A percentile compares a stretch with the other conserved stretches of the same genome.
Conservation (phyloP, 2,329 filamentous ascomycete genomes). For the Plenodomus tracheiphilus region DNA sequence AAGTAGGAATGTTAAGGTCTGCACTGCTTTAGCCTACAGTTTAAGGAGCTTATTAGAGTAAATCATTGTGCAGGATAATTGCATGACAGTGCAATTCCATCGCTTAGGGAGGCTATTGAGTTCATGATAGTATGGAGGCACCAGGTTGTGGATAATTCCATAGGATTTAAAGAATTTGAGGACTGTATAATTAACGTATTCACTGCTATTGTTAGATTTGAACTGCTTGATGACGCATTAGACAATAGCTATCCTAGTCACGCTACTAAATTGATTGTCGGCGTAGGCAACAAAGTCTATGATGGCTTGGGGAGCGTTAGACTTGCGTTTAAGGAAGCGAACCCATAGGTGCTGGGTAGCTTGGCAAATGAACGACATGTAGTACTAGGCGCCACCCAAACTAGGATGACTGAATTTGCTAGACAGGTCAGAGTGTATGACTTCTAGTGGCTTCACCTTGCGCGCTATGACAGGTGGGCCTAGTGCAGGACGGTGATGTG, state of each 20-base stretch:
- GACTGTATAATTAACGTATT: background rate
- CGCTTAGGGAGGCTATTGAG: constrained; percentile 6
- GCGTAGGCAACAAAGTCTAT: constrained; percentile 4
- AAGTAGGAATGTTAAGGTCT: constrained; percentile 7
- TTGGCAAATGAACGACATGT: constrained; percentile 8
- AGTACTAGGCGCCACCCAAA: constrained; percentile 4
- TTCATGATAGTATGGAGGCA: constrained; percentile 7
- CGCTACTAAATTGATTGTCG: constrained; percentile 2
- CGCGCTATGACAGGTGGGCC: too few relatives aligned
- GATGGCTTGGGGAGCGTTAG: constrained; percentile 3
- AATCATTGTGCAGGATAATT: constrained; percentile 3
- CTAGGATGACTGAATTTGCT: constrained; percentile 2
- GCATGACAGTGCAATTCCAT: constrained; percentile 4
- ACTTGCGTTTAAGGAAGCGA: constrained; percentile 7
- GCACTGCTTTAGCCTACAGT: constrained; percentile 4
- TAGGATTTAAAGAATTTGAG: background rate
- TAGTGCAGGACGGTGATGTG: background rate
- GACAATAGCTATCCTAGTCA: background rate
- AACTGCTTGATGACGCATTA: background rate
- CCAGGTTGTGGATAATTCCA: constrained; percentile 2
- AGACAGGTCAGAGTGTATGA: constrained; percentile 6
- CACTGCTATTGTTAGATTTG: constrained; percentile 5
- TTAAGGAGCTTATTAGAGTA: background rate
- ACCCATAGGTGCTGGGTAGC: constrained; percentile 2
- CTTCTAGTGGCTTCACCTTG: constrained; percentile 1